Evolutionary conservation across 2,329 filamentous ascomycete genomes (phyloP), one percentile per base, ranked within the genome.

Genomic region (Pestalotiopsis sp.): DNA sequence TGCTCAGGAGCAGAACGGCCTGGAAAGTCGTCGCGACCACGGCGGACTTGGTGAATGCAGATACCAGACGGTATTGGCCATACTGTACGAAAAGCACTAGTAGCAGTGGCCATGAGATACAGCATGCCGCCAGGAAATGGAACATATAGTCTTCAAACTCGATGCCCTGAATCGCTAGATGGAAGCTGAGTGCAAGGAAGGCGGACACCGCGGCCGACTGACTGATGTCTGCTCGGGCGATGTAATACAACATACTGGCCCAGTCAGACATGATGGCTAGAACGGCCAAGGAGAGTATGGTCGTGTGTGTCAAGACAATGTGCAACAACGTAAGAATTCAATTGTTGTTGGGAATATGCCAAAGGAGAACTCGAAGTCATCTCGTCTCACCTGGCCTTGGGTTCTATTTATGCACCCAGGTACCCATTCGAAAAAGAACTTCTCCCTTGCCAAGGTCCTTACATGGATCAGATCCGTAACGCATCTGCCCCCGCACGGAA

Each of bases 1-100:
- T 75, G 57, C 77, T 80, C n/a, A 72, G 56, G 67, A 74, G 70
- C 14, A 75, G 63, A 1, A 72, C 69, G 5, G 10, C 7, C 20
- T 70, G 69, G 64, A 74, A 65, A 62, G 59, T 52, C 17, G 44
- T n/a, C 4, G 44, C 10, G 56, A 59, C 24, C 7, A 59, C 24
- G 10, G 17, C 56, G 22, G 56, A 35, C 30, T 59, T 59, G 20
- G 7, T 22, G 4, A 59, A 10, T 26, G 56, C 56, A 6, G 56
- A n/a, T 11, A 26, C 30, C 3, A 26, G 56, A 4, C 14, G 2
- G 20, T 52, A 52, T 1, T 52, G n/a, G 44, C 44, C 44, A 17
- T 52, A 52, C 2, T 52, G 44, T 6, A 52, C 24, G 10, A 59
- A 59, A 4, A 26, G 14, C 13, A n/a, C 56, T 11, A 59, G 4